Base-by-base conservation (phyloP, 2,329 filamentous ascomycete genomes). In the Fusarium bulbicola region DNA sequence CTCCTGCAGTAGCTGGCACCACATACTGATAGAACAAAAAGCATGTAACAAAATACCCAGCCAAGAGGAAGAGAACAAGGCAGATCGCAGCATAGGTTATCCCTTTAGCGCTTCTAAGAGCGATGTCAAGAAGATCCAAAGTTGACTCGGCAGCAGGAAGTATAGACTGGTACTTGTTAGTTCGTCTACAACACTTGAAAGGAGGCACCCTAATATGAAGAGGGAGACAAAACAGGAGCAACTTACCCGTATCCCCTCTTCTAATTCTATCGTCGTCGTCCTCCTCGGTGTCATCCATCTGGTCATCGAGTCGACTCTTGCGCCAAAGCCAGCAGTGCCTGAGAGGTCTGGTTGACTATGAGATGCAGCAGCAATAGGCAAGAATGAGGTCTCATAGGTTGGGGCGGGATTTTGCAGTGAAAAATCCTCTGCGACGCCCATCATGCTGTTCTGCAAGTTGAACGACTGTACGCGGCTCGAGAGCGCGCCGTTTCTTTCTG, bases 291-390 rank as follows among this genome's bases (percentile, higher is more conserved):
- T 34, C 54, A 57, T 53, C 58, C 54, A 66, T 34, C 59, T 52
- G 5, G 68, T 52, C 53, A 49, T 59, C 42, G 59, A 65, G 30
- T 72, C 54, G n/a, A 37, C 46, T 16, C 64, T 60, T 24, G 49
- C 54, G 28, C 56, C 66, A 20, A 56, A 47, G 24, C 69, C 63
- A 40, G n/a, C 24, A 52, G 56, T 68, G 16, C 39, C 50, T 21
- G 66, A 57, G 28, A 69, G 66, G 32, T 69, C 58, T 30, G 65
- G 64, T 30, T 68, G 66, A 11, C 58, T 68, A 21, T 63, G 46
- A 1, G 58, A 68, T 39, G 57, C 66, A 57, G 64, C 46, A 46
- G 39, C 24, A 34, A 56, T 46, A n/a, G 64, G 28, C 30, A 69
- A 58, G 18, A 45, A 32, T 20, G 57, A 39, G 40, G 32, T 43